These are phyloP conservation scores for Zasmidium citrigriseum DNA, from an alignment of 2,329 filamentous ascomycete genomes.

Conservation along the genomic window DNA sequence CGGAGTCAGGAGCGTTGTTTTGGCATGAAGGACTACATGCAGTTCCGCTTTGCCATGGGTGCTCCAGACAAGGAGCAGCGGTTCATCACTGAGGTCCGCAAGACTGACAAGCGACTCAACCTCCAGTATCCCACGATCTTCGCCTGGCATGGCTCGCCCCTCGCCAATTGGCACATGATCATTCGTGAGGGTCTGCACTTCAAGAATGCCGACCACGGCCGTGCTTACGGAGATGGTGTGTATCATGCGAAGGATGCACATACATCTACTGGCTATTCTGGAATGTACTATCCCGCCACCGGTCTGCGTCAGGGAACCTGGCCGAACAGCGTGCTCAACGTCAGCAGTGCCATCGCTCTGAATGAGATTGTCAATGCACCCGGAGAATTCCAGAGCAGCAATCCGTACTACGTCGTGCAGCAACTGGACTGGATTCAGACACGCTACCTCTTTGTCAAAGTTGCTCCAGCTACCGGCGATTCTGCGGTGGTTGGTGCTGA, in stretches of 20 bases:
- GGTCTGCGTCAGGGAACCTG: slow-evolving; percentile 46
- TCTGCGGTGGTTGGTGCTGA: slow-evolving; percentile 21
- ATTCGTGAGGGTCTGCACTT: slow-evolving; percentile 80
- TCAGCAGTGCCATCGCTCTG: slow-evolving; percentile 63
- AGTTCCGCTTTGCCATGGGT: slow-evolving; percentile 87
- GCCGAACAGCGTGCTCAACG: slow-evolving; percentile 66
- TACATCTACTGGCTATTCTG: slow-evolving; percentile 58
- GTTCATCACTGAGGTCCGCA: slow-evolving; percentile 66
- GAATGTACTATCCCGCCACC: slow-evolving; percentile 9
- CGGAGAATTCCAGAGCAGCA: slow-evolving; percentile 55
- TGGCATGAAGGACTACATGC: slow-evolving; percentile 68
- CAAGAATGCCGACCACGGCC: slow-evolving; percentile 61
- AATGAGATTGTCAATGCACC: slow-evolving; percentile 85
- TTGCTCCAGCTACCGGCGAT: slow-evolving; percentile 20
- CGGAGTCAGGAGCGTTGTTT: slow-evolving; percentile 50
- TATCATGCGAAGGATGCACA: slow-evolving; percentile 70
- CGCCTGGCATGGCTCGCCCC: slow-evolving; percentile 79
- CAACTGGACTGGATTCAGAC: slow-evolving; percentile 87
- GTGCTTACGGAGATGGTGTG: slow-evolving; percentile 75
- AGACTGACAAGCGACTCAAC: slow-evolving; percentile 43
- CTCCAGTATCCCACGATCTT: slow-evolving; percentile 69
- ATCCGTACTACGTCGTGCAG: slow-evolving; percentile 70
- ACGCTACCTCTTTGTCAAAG: slow-evolving; percentile 72
- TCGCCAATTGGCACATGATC: slow-evolving; percentile 88
- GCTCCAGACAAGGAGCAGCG: slow-evolving; percentile 81